phyloP scores from a whole-genome alignment of 192 early-diverging fungal genomes.

The Phlyctochytrium arcticum region DNA sequence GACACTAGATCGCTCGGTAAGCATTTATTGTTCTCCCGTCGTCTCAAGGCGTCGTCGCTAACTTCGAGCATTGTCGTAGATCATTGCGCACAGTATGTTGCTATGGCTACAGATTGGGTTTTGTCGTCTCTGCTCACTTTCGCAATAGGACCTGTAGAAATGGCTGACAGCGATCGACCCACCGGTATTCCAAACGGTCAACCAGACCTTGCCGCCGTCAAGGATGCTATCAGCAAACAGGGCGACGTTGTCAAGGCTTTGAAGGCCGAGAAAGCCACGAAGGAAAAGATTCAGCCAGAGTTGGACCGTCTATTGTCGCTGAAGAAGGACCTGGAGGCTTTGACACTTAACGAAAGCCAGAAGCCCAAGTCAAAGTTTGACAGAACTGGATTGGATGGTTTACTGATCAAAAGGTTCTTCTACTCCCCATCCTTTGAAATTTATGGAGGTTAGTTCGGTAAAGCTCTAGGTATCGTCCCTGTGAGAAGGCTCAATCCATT shows the following conservation, averaged over 20 bases:
- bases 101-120: too few species aligned
- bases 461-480: background rate
- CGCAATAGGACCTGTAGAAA: too few species aligned
- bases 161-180: background rate
- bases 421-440: conserved; percentile 90
- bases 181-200: background rate
- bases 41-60: too few species aligned
- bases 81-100: too few species aligned
- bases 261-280: conserved; percentile 39
- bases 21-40: too few species aligned
- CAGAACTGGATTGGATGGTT: conserved; percentile 59
- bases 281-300: conserved; percentile 33
- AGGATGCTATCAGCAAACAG: conserved; percentile 33
- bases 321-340: conserved; percentile 38
- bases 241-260: conserved; percentile 44
- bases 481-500: background rate
- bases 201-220: conserved; percentile 22
- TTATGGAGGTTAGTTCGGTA: conserved; percentile 75
- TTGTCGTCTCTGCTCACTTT: too few species aligned
- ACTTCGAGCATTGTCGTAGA: too few species aligned
- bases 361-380: conserved; percentile 46
- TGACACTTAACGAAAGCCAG: conserved; percentile 8
- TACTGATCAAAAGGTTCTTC: conserved; percentile 94
- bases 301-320: conserved; percentile 35
- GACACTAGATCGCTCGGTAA: too few species aligned